Evolutionary conservation across 2,329 filamentous ascomycete genomes (phyloP), one percentile per base, ranked within the genome.

Genomic region (Penicillium psychrosexuale): DNA sequence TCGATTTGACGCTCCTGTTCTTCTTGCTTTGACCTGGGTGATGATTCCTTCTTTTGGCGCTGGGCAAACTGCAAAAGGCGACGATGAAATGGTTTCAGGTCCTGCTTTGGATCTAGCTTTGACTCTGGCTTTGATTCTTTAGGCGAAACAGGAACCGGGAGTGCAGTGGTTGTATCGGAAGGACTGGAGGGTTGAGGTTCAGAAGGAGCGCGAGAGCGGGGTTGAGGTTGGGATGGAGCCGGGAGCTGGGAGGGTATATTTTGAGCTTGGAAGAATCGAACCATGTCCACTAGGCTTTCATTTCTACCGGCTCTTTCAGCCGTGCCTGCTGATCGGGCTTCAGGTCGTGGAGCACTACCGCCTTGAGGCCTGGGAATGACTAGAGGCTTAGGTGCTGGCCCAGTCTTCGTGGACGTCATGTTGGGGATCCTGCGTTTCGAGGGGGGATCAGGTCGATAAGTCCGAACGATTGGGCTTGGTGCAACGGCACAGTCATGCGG

Each of bases 181-280:
- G 47, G 52, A 39, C 52, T 55, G 2, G 52, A 19, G 6, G 52
- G 51, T 49, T 50, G 39, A 42, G 50, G 34, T n/a, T 54, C 45
- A 24, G 44, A 34, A n/a, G 39, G 36, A 12, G 51, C 22, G n/a
- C 47, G 47, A 34, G 47, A 50, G 37, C 38, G 38, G 22, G 22
- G 8, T 3, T 37, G 28, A 15, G 59, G 47, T 19, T 57, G 57
- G 22, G 58, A 54, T 22, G 55, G 47, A 47, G 61, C 49, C 11
- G 51, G 52, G 45, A 22, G 13, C 11, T 33, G 27, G 13, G 61
- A 51, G 6, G 68, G 55, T 17, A 52, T 51, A 47, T 66, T 65
- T 45, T 67, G 66, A 5, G 64, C 60, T 48, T 73, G 71, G 37
- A 74, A 71, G 57, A 73, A 72, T 38, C 64, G 68, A 39, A 74